Evolutionary conservation across 345 rosid genomes (phyloP).

Genomic region (Acer yangbiense): DNA sequence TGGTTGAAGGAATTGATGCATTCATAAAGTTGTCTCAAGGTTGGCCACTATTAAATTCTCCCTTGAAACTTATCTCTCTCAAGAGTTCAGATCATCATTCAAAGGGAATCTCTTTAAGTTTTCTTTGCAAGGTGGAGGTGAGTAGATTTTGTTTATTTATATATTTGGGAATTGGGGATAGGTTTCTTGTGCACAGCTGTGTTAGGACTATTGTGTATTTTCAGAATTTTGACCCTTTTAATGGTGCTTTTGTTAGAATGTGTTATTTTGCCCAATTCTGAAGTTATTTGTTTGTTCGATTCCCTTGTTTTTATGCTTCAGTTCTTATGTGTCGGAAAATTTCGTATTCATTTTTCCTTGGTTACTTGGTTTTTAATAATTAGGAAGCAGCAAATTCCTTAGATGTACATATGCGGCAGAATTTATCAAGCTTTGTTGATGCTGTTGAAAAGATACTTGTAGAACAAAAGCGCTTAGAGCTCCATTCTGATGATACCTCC

Average conservation of each 20-base stretch:
- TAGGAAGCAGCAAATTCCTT: conserved; percentile 53
- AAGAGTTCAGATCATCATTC: conserved; percentile 47
- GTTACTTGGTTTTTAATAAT: conserved; percentile 11
- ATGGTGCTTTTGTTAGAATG: background rate
- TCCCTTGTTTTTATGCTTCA: background rate
- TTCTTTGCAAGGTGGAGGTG: conserved; percentile 70
- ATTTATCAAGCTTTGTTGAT: conserved; percentile 48
- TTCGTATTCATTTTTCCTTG: background rate
- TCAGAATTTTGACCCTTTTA: background rate
- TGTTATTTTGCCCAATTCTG: background rate
- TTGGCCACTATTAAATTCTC: conserved; percentile 64
- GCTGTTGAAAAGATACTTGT: conserved; percentile 45
- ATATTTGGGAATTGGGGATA: no score
- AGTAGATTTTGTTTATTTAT: conserved; percentile 7
- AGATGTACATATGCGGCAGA: conserved; percentile 36
- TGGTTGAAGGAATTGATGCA: conserved; percentile 63
- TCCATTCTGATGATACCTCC: conserved; percentile 23
- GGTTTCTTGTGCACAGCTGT: background rate
- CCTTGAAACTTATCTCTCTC: conserved; percentile 50
- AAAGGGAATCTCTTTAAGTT: conserved; percentile 54
- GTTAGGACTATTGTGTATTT: background rate
- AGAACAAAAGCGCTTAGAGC: conserved; percentile 36
- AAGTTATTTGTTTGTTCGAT: background rate
- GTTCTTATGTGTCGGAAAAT: background rate
- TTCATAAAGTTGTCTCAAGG: conserved; percentile 59